Percentiles rank a stretch among this genome's conserved stretches.
These are phyloP conservation scores for Stephanodiscus minutulus DNA, from an alignment of 108 stramenopile species.

Conservation along the genomic window DNA sequence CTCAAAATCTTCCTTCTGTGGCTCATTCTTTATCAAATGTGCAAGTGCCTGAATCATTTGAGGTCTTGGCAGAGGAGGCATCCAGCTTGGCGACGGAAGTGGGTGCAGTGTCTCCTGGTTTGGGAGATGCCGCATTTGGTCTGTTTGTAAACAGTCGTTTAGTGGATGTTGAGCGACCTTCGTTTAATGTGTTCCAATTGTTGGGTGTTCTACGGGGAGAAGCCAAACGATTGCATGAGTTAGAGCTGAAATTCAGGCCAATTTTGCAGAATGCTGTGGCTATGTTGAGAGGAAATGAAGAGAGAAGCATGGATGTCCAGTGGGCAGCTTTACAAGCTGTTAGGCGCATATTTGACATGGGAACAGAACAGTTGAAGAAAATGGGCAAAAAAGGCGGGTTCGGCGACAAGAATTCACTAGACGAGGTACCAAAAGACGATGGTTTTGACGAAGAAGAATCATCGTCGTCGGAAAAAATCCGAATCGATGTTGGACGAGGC, in stretches of 20 bases:
- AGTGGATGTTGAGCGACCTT: slow-evolving; percentile 65
- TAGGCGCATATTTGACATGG: slow-evolving; percentile 62
- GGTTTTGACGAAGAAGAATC: slow-evolving; percentile 27
- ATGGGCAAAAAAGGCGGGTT: slow-evolving; percentile 27
- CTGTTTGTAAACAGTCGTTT: slow-evolving; percentile 71
- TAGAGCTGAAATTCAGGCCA: slow-evolving; percentile 50
- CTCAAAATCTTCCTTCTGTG: slow-evolving; percentile 79
- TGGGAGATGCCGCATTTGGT: slow-evolving; percentile 54
- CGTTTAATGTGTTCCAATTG: slow-evolving; percentile 87
- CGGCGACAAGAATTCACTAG: slow-evolving; percentile 1
- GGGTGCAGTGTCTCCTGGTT: slow-evolving; percentile 54
- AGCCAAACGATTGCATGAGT: slow-evolving; percentile 49
- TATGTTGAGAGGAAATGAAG: slow-evolving; percentile 12
- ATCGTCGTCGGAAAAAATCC: slow-evolving; percentile 29
- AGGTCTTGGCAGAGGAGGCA: slow-evolving; percentile 47
- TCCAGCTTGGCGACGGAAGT: slow-evolving; percentile 43
- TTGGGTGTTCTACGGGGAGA: slow-evolving; percentile 70
- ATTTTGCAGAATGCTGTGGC: slow-evolving; percentile 19
- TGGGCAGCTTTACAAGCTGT: slow-evolving; percentile 50
- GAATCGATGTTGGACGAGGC: slow-evolving; percentile 83
- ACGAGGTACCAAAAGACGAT: slow-evolving; percentile 7
- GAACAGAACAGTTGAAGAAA: slow-evolving; percentile 39
- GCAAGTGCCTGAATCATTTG: slow-evolving; percentile 46
- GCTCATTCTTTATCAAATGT: slow-evolving; percentile 80
- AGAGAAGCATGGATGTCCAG: slow-evolving; percentile 4